Evolutionary conservation across 225 moss, liverwort and hornwort species (phyloP), one percentile per base, ranked within the genome.

Genomic region (Pseudoscleropodium purum): DNA sequence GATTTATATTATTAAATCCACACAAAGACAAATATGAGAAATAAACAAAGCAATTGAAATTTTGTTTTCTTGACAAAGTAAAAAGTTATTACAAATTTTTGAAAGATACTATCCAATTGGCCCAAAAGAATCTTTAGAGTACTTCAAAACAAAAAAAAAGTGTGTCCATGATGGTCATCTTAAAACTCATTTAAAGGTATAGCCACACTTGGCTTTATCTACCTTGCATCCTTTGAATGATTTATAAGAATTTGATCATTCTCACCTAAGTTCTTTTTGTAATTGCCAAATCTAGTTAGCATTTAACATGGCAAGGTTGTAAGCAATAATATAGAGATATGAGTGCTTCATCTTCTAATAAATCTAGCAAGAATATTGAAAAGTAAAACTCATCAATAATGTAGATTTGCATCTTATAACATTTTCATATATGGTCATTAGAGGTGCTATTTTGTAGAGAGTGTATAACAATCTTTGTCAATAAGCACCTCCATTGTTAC

Each of bases 281-380:
- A 70, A 69, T 69, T 69, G 4, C 10, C 6, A 2, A 24, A 23
- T 25, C 37, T 39, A 70, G 5, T 14, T 70, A 8, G 25, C 3
- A 2, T 70, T 25, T 0, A 5, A 0, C 3, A 37, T 68, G 37
- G 11, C 6, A 67, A 2, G 6, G 6, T 21, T 2, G 4, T 39
- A 39, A 41, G 8, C 0, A 2, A 72, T 72, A 13, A 41, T 4
- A 72, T 2, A 68, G 1, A n/a, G 21, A 68, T 68, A n/a, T n/a
- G 5, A 21, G 7, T 0, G 2, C 2, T 25, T 72, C 14, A 1
- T 70, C n/a, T 39, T 39, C 41, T 4, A 41, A 72, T 3, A 69
- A 8, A 39, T 70, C 2, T 5, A 0, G 2, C 1, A 1, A 72
- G 3, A 15, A 26, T 41, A 41, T 25, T 2, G 1, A 41, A 72